These are phyloP conservation scores for Macrotyloma uniflorum DNA, from an alignment of 306 rosid species.

Conservation along the genomic window DNA sequence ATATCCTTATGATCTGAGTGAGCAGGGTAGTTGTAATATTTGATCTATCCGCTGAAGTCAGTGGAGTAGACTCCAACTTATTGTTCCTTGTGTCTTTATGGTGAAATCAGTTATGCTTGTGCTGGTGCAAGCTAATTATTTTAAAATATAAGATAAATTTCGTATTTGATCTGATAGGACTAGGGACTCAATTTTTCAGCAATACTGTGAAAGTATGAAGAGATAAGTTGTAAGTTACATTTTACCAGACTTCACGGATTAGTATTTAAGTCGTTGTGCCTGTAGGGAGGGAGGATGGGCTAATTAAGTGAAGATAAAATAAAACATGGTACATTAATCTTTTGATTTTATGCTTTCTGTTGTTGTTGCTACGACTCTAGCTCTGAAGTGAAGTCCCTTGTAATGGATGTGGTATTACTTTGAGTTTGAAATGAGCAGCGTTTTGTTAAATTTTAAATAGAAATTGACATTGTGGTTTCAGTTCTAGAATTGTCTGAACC, in stretches of 20 bases:
- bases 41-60: not conserved
- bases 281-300: not conserved
- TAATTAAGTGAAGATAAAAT: not conserved
- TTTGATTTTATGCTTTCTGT: not conserved
- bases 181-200: too few species aligned
- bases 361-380: not conserved
- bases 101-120: constrained; percentile 2
- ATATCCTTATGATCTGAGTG: not conserved
- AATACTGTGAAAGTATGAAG: too few species aligned
- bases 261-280: constrained; percentile 6
- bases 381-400: too few species aligned
- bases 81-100: not conserved
- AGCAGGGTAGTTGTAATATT: not conserved
- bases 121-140: constrained; percentile 1
- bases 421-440: not conserved
- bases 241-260: not conserved
- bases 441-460: not conserved
- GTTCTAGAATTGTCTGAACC: not conserved
- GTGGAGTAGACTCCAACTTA: constrained; percentile 19
- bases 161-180: too few species aligned
- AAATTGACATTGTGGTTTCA: not conserved
- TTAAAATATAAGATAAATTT: not conserved
- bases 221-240: not conserved
- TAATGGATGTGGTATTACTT: not conserved
- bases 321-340: not conserved